Percentiles rank a stretch among this genome's conserved stretches.
These are phyloP conservation scores for Acacia confusa DNA, from an alignment of 306 rosid species.

Conservation along the genomic window DNA sequence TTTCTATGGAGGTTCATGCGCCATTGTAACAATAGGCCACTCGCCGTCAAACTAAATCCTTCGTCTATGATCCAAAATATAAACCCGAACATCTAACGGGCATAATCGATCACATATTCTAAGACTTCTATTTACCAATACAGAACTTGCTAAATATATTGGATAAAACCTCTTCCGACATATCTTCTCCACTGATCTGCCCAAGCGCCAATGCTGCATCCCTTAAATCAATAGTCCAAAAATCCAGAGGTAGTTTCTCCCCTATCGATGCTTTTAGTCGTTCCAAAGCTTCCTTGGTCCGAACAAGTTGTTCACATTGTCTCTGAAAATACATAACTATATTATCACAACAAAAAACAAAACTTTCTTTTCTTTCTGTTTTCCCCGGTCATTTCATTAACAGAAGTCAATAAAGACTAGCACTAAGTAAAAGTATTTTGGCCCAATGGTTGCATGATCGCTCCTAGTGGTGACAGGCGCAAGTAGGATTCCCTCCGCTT, in stretches of 20 bases:
- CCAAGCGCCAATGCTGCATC: slow-evolving; percentile 88
- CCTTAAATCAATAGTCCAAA: slow-evolving; percentile 95
- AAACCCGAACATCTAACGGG: neutral
- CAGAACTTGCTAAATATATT: slow-evolving; percentile 61
- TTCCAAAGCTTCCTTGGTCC: slow-evolving; percentile 79
- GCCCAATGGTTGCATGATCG: neutral
- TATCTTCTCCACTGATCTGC: slow-evolving; percentile 90
- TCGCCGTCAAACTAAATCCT: neutral
- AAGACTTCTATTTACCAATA: slow-evolving; percentile 18
- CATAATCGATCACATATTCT: neutral
- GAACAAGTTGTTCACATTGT: slow-evolving; percentile 93
- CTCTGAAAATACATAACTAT: slow-evolving; percentile 60
- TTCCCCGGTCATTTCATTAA: neutral
- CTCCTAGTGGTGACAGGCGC: neutral
- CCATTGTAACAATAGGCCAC: neutral
- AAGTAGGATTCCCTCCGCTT: neutral
- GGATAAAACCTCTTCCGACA: slow-evolving; percentile 85
- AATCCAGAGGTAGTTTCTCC: slow-evolving; percentile 82
- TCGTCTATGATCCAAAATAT: neutral
- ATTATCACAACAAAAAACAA: slow-evolving; percentile 14
- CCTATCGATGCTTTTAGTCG: slow-evolving; percentile 75
- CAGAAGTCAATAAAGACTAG: neutral
- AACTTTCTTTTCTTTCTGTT: neutral
- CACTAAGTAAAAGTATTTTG: neutral
- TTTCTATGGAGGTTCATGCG: neutral